phyloP scores from a whole-genome alignment of 139 green algal species.

The Microglena sp. region DNA sequence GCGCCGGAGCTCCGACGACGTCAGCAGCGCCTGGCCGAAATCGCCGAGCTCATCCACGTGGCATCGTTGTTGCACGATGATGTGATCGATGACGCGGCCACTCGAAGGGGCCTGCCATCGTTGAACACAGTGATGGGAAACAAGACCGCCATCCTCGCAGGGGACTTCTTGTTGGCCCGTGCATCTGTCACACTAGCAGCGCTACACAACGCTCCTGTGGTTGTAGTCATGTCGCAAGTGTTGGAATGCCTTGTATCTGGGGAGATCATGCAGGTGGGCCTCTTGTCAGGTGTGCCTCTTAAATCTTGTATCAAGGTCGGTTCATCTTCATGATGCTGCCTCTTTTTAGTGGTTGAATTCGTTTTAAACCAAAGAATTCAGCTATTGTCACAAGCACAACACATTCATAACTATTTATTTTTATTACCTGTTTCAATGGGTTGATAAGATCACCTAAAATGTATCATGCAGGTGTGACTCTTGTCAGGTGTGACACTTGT shows the following conservation, averaged over 20 bases:
- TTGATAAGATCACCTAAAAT: no score
- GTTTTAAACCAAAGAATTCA: no score
- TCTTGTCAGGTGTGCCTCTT: no score
- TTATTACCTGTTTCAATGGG: no score
- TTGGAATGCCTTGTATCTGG: constrained; percentile 95
- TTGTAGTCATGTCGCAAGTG: constrained; percentile 82
- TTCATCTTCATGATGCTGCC: no score
- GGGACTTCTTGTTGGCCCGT: constrained; percentile 94
- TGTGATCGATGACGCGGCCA: constrained; percentile 86
- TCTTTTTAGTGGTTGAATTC: no score
- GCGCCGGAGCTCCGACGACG: constrained; percentile 54
- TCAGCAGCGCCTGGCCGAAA: constrained; percentile 93
- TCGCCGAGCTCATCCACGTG: constrained; percentile 95
- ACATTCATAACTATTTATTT: no score
- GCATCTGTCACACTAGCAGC: constrained; percentile 84
- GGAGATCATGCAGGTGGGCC: constrained; percentile 84
- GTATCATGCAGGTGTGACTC: no score
- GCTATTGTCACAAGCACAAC: no score
- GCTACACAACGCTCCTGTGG: constrained; percentile 73
- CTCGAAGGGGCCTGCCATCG: constrained; percentile 65
- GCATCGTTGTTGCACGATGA: constrained; percentile 92
- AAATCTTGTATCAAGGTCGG: no score
- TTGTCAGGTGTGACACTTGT: no score
- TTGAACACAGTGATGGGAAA: constrained; percentile 77
- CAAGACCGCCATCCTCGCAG: constrained; percentile 88